phyloP scores from a whole-genome alignment of 1,284 basidiomycete species.

The Irpex sp. region DNA sequence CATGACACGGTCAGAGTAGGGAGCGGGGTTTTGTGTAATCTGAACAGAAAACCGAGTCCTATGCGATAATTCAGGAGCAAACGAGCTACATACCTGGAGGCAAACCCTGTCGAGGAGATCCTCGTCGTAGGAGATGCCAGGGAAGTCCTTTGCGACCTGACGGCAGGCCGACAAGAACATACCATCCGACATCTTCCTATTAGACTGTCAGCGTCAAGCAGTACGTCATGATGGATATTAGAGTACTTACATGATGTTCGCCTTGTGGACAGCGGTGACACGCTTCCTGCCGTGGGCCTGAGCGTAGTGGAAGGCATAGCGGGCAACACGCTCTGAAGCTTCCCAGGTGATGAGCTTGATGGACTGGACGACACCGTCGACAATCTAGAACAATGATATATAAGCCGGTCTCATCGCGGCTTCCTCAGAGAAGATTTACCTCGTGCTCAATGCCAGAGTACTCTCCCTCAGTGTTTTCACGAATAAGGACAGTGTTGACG shows the following conservation, averaged over 20 bases:
- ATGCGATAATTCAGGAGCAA: conserved; percentile 15
- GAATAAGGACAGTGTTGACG: conserved; percentile 82
- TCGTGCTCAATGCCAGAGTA: conserved; percentile 99
- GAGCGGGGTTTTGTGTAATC: conserved; percentile 90
- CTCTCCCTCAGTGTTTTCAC: conserved; percentile 99
- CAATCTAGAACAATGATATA: conserved; percentile 47
- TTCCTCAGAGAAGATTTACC: conserved; percentile 36
- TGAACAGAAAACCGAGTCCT: conserved; percentile 25
- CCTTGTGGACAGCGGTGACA: conserved; percentile 99
- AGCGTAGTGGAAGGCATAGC: conserved; percentile 99
- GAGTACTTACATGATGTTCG: conserved; percentile 88
- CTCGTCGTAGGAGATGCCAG: conserved; percentile 93
- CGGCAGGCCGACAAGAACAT: conserved; percentile 99
- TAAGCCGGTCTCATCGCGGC: conserved; percentile 11
- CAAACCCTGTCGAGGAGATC: conserved; percentile 97
- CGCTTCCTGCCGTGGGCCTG: conserved; percentile 83
- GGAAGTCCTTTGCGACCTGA: conserved; percentile 95
- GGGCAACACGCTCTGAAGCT: conserved; percentile 96
- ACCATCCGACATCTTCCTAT: conserved; percentile 98
- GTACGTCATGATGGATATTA: conserved; percentile 2
- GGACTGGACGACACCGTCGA: conserved; percentile 98
- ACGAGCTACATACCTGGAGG: conserved; percentile 58
- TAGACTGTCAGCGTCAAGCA: conserved; percentile 3
- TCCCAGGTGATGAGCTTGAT: conserved; percentile 99
- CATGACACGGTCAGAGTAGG: conserved; percentile 97